A percentile compares a stretch with the other conserved stretches of the same genome.
Conservation (phyloP, 1,284 basidiomycete genomes). For the Malassezia caprae region DNA sequence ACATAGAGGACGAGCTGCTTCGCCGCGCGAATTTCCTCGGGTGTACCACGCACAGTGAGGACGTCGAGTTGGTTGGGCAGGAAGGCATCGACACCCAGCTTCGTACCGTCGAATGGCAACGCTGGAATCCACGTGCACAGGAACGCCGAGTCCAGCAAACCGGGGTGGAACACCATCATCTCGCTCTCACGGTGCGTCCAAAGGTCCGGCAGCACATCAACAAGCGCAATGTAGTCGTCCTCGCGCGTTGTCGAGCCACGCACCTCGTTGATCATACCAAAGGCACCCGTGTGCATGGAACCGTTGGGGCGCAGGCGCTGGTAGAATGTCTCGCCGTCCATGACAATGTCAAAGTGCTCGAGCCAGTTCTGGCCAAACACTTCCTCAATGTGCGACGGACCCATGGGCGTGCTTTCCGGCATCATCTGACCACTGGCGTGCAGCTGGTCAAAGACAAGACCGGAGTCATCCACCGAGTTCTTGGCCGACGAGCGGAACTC, state of each 20-base stretch:
- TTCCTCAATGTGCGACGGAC: conserved; percentile 14
- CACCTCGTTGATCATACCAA: conserved; percentile 19
- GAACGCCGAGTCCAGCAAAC: conserved; percentile 20
- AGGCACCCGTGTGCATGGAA: conserved; percentile 17
- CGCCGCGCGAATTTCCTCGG: conserved; percentile 14
- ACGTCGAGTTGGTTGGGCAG: conserved; percentile 17
- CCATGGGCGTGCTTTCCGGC: conserved; percentile 10
- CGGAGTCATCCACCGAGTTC: conserved; percentile 12
- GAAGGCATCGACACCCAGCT: conserved; percentile 18
- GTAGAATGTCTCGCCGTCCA: conserved; percentile 20
- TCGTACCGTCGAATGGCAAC: conserved; percentile 17
- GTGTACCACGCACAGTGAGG: conserved; percentile 13
- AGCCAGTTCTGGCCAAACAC: conserved; percentile 18
- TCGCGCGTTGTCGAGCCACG: conserved; percentile 18
- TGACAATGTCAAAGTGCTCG: conserved; percentile 19
- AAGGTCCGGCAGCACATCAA: conserved; percentile 17
- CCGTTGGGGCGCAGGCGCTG: conserved; percentile 16
- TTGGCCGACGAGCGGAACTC: conserved; percentile 19
- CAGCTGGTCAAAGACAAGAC: conserved; percentile 17
- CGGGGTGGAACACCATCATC: conserved; percentile 19
- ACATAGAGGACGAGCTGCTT: conserved; percentile 13
- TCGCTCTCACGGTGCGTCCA: conserved; percentile 12
- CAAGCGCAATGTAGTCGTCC: conserved; percentile 19
- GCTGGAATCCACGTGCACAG: conserved; percentile 19
- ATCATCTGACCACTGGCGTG: conserved; percentile 16